These are phyloP conservation scores for Fusarium longipes DNA, from an alignment of 2,329 filamentous ascomycete species.

Conservation along the genomic window DNA sequence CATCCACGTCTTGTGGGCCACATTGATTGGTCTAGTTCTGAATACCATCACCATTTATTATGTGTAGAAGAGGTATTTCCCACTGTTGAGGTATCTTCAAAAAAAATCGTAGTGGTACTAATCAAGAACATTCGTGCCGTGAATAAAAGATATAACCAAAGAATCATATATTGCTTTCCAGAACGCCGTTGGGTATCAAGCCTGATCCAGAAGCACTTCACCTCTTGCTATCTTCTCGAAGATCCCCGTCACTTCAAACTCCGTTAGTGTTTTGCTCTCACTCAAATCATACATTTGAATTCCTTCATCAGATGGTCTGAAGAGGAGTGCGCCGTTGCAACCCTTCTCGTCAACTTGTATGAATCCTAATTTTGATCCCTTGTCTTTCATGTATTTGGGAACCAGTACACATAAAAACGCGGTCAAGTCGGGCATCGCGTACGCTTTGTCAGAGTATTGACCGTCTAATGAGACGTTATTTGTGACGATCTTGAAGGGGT, in stretches of 20 bases:
- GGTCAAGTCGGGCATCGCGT: slow-evolving; percentile 41
- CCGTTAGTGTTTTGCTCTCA: background rate
- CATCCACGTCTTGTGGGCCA: background rate
- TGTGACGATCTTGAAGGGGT: slow-evolving; percentile 36
- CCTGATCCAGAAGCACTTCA: slow-evolving; percentile 6
- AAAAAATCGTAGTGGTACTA: background rate
- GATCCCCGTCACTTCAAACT: slow-evolving; percentile 5
- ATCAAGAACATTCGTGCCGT: background rate
- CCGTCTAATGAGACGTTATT: slow-evolving; percentile 27
- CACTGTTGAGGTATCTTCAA: background rate
- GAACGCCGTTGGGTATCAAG: slow-evolving; percentile 29
- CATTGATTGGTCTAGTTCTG: background rate
- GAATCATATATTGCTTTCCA: background rate
- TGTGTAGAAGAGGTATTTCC: background rate
- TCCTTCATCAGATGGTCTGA: slow-evolving; percentile 18
- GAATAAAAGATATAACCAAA: background rate
- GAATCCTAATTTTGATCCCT: slow-evolving; percentile 8
- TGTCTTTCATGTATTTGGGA: slow-evolving; percentile 9
- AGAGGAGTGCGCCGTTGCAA: slow-evolving; percentile 32
- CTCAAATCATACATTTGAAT: slow-evolving; percentile 38
- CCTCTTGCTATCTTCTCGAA: background rate
- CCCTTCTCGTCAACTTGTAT: slow-evolving; percentile 23
- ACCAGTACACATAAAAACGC: slow-evolving; percentile 29
- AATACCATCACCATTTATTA: too few species aligned
- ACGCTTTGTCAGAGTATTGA: slow-evolving; percentile 29